Evolutionary conservation across 1,139 yeast species (phyloP).

Genomic region (Candida glucosophila): DNA sequence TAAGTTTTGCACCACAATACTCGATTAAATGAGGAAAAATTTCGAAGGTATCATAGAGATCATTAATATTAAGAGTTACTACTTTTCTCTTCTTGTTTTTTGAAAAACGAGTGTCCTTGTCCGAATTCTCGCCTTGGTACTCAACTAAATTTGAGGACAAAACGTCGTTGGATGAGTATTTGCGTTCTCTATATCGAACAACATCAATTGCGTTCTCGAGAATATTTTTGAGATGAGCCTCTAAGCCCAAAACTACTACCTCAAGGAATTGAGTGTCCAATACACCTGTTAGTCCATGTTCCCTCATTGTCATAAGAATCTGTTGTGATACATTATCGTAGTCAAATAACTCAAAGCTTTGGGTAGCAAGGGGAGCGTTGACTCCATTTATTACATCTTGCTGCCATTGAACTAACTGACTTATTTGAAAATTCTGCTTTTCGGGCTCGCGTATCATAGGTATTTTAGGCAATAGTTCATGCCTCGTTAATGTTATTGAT

Average conservation of each 20-base stretch:
- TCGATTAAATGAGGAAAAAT: slow-evolving; percentile 62
- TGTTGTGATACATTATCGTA: slow-evolving; percentile 58
- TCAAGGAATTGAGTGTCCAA: slow-evolving; percentile 68
- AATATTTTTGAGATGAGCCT: slow-evolving; percentile 65
- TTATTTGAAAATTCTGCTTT: slow-evolving; percentile 39
- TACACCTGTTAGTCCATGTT: slow-evolving; percentile 83
- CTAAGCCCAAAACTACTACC: slow-evolving; percentile 67
- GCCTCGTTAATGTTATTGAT: slow-evolving; percentile 72
- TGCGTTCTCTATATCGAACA: slow-evolving; percentile 49
- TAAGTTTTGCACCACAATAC: slow-evolving; percentile 52
- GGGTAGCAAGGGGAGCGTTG: slow-evolving; percentile 74
- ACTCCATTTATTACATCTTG: slow-evolving; percentile 90
- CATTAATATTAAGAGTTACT: slow-evolving; percentile 54
- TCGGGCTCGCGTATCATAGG: slow-evolving; percentile 66
- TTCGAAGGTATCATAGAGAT: slow-evolving; percentile 53
- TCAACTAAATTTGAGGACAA: slow-evolving; percentile 15
- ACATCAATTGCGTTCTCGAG: slow-evolving; percentile 74
- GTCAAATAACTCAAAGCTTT: slow-evolving; percentile 78
- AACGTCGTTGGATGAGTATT: slow-evolving; percentile 38
- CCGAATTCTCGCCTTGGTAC: slow-evolving; percentile 3
- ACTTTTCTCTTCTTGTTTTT: slow-evolving; percentile 10
- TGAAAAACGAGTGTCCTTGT: too few species aligned
- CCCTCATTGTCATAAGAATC: slow-evolving; percentile 80
- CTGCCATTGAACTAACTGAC: slow-evolving; percentile 75
- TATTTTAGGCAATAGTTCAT: slow-evolving; percentile 76